These are phyloP conservation scores for Rhodotorula sp. DNA, from an alignment of 1,284 basidiomycete species.

Conservation along the genomic window DNA sequence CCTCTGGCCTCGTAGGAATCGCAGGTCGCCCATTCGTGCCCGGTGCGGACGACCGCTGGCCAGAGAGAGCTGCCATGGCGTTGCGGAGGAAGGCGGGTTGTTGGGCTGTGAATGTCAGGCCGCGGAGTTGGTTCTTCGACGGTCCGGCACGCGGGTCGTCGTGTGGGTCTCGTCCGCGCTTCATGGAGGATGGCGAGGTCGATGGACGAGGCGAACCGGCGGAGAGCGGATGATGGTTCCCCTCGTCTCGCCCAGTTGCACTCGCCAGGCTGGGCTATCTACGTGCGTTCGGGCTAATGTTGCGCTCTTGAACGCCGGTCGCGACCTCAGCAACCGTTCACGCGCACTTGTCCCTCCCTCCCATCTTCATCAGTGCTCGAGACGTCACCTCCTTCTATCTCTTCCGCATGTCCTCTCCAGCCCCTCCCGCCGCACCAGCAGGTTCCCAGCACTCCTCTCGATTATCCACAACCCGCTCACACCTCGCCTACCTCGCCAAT, in stretches of 20 bases:
- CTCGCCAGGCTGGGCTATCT: too few relatives aligned
- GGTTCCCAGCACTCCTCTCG: too few relatives aligned
- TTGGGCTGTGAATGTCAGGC: constrained; percentile 20
- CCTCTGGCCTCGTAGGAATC: constrained; percentile 26
- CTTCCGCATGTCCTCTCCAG: too few relatives aligned
- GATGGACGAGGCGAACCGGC: background rate
- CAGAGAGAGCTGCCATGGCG: constrained; percentile 24
- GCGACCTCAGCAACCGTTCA: too few relatives aligned
- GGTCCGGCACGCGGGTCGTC: constrained; percentile 18
- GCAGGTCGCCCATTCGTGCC: constrained; percentile 17
- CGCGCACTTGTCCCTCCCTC: too few relatives aligned
- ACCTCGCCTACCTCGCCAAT: constrained; percentile 48
- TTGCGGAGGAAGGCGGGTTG: constrained; percentile 35
- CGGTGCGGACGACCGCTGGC: background rate
- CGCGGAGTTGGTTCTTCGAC: constrained; percentile 19
- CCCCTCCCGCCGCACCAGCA: too few relatives aligned
- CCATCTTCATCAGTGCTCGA: too few relatives aligned
- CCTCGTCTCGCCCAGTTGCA: too few relatives aligned
- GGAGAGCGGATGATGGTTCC: too few relatives aligned
- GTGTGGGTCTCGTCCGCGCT: constrained; percentile 15
- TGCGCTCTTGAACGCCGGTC: too few relatives aligned
- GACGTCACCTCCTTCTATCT: too few relatives aligned
- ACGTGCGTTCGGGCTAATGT: too few relatives aligned
- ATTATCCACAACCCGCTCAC: constrained; percentile 28
- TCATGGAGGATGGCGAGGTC: background rate